Evolutionary conservation across 495 filamentous ascomycete genomes (phyloP).

Genomic region (Aspergillus hancockii): DNA sequence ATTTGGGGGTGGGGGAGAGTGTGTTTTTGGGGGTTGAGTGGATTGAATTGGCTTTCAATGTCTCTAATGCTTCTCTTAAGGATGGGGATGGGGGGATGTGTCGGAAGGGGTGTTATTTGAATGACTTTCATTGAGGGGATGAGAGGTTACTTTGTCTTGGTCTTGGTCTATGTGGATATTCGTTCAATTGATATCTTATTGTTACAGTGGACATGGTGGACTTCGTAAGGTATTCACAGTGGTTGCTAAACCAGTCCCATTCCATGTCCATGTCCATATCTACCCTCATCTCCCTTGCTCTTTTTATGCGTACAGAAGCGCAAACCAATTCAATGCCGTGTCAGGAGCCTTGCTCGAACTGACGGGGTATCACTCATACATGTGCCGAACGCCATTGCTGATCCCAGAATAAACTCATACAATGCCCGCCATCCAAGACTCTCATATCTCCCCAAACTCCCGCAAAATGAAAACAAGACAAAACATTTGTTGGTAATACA

Average conservation of each 20-base stretch:
- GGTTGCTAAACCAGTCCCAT: not conserved
- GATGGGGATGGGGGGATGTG: constrained; percentile 1
- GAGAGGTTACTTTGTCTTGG: not conserved
- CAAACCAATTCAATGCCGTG: constrained; percentile 11
- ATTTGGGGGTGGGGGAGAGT: constrained; percentile 59
- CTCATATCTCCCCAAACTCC: not conserved
- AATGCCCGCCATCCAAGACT: not conserved
- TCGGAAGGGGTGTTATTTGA: not conserved
- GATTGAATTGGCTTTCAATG: constrained; percentile 72
- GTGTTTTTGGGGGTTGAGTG: constrained; percentile 72
- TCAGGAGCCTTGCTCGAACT: constrained; percentile 26
- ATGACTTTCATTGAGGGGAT: not conserved
- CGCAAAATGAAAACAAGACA: not conserved
- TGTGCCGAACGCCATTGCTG: constrained; percentile 2
- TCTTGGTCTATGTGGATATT: not conserved
- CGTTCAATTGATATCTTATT: not conserved
- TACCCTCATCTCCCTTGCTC: not conserved
- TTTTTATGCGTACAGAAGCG: not conserved
- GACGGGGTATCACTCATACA: constrained; percentile 28
- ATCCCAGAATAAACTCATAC: constrained; percentile 10
- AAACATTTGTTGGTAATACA: not conserved
- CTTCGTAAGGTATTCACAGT: not conserved
- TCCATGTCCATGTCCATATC: not conserved
- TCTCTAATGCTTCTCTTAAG: too few species aligned
- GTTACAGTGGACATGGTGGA: not conserved